These are phyloP conservation scores for Candida patagonica DNA, from an alignment of 805 yeast genomes.

Conservation along the genomic window DNA sequence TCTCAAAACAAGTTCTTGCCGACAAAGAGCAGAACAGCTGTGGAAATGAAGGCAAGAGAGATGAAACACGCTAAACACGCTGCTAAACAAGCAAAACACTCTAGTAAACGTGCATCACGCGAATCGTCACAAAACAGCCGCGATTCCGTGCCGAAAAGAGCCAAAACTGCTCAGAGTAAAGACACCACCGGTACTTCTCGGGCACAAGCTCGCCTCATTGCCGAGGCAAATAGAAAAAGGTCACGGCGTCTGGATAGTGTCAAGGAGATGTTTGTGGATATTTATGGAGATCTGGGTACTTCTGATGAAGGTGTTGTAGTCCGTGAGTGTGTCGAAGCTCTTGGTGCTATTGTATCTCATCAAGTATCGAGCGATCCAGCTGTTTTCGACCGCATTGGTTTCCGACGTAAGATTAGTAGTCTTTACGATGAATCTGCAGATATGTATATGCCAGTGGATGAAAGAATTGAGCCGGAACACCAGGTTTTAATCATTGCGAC, in stretches of 20 bases:
- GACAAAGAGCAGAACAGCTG: too few species aligned
- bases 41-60: too few species aligned
- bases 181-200: too few species aligned
- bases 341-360: not conserved
- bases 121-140: too few species aligned
- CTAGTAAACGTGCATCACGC: too few species aligned
- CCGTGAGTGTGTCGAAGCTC: not conserved
- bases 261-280: slow-evolving; percentile 5
- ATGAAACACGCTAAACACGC: too few species aligned
- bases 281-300: not conserved
- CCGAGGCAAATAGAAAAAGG: slow-evolving; percentile 1
- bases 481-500: slow-evolving; percentile 7
- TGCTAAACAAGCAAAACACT: too few species aligned
- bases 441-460: slow-evolving; percentile 12
- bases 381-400: slow-evolving; percentile 4
- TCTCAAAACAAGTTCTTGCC: too few species aligned
- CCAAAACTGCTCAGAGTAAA: too few species aligned
- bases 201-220: too few species aligned
- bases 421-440: slow-evolving; percentile 15
- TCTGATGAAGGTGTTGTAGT: slow-evolving; percentile 2
- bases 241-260: not conserved
- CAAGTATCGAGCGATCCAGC: not conserved
- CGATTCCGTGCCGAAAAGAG: too few species aligned
- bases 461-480: slow-evolving; percentile 6
- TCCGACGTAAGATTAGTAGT: slow-evolving; percentile 11